Evolutionary conservation across 169 alveolate species (phyloP).

Genomic region (Plasmodium adleri): DNA sequence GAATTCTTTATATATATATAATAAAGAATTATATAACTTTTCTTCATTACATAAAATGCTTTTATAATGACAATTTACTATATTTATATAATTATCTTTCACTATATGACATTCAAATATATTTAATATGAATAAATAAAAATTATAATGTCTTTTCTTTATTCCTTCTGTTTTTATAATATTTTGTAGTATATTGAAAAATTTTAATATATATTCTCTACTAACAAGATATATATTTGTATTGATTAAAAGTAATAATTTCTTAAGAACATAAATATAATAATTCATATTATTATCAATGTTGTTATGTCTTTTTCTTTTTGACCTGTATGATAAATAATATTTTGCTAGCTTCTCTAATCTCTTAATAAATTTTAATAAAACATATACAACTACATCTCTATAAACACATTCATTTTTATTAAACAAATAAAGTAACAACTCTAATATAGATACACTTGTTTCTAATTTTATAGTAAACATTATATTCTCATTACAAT

Average conservation of each 20-base stretch:
- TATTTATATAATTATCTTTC: not conserved
- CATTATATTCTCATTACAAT: slow-evolving; percentile 13
- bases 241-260: slow-evolving; percentile 36
- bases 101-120: slow-evolving; percentile 13
- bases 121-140: slow-evolving; percentile 46
- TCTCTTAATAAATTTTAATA: slow-evolving; percentile 34
- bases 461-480: slow-evolving; percentile 41
- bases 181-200: slow-evolving; percentile 15
- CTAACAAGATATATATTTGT: slow-evolving; percentile 20
- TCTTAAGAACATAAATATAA: not conserved
- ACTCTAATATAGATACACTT: slow-evolving; percentile 10
- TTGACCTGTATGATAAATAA: slow-evolving; percentile 23
- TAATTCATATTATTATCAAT: too few species aligned
- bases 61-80: not conserved
- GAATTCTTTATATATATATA: not conserved
- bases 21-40: not conserved
- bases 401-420: slow-evolving; percentile 4
- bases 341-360: slow-evolving; percentile 14
- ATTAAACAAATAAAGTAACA: slow-evolving; percentile 17
- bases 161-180: slow-evolving; percentile 9
- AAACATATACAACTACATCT: slow-evolving; percentile 27
- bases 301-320: not conserved
- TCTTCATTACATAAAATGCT: not conserved
- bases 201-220: slow-evolving; percentile 11
- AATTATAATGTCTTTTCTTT: slow-evolving; percentile 7